Conservation (phyloP, 1,284 basidiomycete species). For the Meira nashicola region DNA sequence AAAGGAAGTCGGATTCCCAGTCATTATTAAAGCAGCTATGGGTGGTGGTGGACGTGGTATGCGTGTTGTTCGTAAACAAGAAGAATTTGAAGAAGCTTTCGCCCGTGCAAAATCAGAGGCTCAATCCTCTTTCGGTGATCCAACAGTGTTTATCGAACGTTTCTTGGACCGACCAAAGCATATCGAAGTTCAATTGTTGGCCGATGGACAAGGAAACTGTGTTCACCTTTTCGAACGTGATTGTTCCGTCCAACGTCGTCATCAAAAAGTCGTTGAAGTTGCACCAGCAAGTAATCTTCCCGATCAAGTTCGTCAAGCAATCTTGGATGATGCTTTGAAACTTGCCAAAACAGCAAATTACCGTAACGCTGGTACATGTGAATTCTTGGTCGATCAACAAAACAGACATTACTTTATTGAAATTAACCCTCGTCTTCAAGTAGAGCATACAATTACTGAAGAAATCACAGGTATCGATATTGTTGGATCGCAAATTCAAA, state of each 20-base stretch:
- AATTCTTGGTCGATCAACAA: slow-evolving; percentile 85
- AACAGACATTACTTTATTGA: slow-evolving; percentile 98
- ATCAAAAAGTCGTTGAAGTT: slow-evolving; percentile 98
- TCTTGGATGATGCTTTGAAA: slow-evolving; percentile 86
- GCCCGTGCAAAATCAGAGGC: slow-evolving; percentile 92
- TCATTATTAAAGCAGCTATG: slow-evolving; percentile 94
- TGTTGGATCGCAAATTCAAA: slow-evolving; percentile 96
- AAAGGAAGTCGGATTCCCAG: slow-evolving; percentile 90
- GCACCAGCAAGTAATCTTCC: slow-evolving; percentile 91
- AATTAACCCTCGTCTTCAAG: slow-evolving; percentile 56
- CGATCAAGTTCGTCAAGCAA: slow-evolving; percentile 81
- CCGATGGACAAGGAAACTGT: slow-evolving; percentile 83
- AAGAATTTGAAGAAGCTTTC: slow-evolving; percentile 83
- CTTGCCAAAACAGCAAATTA: slow-evolving; percentile 87
- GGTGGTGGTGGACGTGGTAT: slow-evolving; percentile 97
- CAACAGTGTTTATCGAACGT: slow-evolving; percentile 91
- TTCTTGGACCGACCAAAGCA: slow-evolving; percentile 94
- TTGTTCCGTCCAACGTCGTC: slow-evolving; percentile 93
- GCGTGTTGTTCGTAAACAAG: slow-evolving; percentile 91
- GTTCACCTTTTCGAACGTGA: slow-evolving; percentile 98
- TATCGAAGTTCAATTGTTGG: slow-evolving; percentile 93
- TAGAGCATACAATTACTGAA: slow-evolving; percentile 70
- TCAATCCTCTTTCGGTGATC: slow-evolving; percentile 92
- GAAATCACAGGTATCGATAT: slow-evolving; percentile 99
- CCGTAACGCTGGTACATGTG: slow-evolving; percentile 92